phyloP scores from a whole-genome alignment of 768 basidiomycete species.

The Psilocybe tampanensis region DNA sequence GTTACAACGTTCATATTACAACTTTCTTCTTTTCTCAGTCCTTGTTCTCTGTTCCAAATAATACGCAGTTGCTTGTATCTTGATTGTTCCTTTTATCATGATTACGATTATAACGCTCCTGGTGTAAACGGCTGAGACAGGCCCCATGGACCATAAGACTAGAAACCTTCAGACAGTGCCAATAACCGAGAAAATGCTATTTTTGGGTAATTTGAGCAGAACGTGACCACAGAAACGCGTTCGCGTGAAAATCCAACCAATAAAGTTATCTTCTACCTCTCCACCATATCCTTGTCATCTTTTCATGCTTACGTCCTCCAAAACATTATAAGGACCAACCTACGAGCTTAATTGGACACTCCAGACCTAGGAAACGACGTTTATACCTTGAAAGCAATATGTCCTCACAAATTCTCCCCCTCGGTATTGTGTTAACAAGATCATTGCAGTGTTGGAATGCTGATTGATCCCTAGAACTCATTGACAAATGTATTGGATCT shows the following conservation, averaged over 20 bases:
- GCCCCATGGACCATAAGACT: too few species aligned
- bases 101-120: not conserved
- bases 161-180: too few species aligned
- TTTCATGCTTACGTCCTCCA: not conserved
- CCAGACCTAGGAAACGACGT: not conserved
- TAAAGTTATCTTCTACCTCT: not conserved
- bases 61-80: conserved; percentile 24
- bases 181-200: too few species aligned
- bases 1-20: conserved; percentile 11
- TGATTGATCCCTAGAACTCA: conserved; percentile 64
- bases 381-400: conserved; percentile 38
- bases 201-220: not conserved
- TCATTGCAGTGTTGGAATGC: not conserved
- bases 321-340: not conserved
- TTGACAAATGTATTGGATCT: conserved; percentile 97
- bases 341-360: not conserved
- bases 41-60: conserved; percentile 13
- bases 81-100: conserved; percentile 13
- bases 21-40: conserved; percentile 11
- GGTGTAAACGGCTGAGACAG: not conserved
- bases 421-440: conserved; percentile 50
- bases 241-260: not conserved
- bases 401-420: conserved; percentile 94
- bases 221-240: not conserved
- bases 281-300: not conserved